Evolutionary conservation across 768 basidiomycete species (phyloP).

Genomic region (Leccinum disarticulatum): DNA sequence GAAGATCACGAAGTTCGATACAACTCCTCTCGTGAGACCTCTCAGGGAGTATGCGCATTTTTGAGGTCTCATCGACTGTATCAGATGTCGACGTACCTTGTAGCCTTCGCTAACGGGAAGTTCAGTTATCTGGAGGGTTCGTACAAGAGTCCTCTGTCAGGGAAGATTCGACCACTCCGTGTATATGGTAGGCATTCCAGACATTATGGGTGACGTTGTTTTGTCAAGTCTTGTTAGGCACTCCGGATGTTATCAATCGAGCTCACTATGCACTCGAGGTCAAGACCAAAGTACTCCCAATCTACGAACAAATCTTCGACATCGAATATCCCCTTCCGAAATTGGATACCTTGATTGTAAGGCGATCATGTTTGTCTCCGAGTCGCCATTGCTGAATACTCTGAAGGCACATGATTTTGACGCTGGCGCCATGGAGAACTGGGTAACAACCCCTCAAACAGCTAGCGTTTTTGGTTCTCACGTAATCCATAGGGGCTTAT

Average conservation of each 20-base stretch:
- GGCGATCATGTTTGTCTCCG: constrained; percentile 21
- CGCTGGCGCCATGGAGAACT: constrained; percentile 92
- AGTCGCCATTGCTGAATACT: not conserved
- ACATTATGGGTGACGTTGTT: not conserved
- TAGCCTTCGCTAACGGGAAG: constrained; percentile 81
- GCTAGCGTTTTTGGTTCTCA: constrained; percentile 4
- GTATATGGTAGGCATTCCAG: constrained; percentile 63
- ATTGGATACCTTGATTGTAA: constrained; percentile 85
- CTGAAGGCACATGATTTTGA: constrained; percentile 81
- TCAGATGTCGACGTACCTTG: constrained; percentile 84
- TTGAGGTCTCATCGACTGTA: not conserved
- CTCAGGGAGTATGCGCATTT: not conserved
- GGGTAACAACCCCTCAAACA: constrained; percentile 39
- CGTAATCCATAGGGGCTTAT: constrained; percentile 65
- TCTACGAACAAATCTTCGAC: constrained; percentile 93
- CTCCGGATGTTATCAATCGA: constrained; percentile 78
- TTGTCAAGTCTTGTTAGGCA: constrained; percentile 47
- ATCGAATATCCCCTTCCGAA: constrained; percentile 93
- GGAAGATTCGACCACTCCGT: constrained; percentile 77
- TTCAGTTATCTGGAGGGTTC: constrained; percentile 74
- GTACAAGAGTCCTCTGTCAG: constrained; percentile 77
- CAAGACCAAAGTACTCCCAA: constrained; percentile 74
- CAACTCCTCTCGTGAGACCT: constrained; percentile 63
- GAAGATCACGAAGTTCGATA: constrained; percentile 82
- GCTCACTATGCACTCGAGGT: constrained; percentile 87